phyloP scores from a whole-genome alignment of 2,329 filamentous ascomycete genomes.

The Pseudocercospora cruenta region DNA sequence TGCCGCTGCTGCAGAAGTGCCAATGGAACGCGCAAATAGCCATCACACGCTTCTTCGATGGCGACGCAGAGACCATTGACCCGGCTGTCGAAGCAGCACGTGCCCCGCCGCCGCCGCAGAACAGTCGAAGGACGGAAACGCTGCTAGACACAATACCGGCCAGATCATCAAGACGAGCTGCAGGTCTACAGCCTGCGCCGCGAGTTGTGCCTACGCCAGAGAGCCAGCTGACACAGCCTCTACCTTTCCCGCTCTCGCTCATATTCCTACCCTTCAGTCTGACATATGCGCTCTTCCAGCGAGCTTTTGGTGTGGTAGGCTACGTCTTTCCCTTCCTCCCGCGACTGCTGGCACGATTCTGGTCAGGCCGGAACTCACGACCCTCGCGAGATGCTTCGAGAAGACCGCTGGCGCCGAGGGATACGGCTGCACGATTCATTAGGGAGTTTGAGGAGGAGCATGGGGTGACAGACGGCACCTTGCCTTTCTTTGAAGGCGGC shows the following conservation, averaged over 20 bases:
- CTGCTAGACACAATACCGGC: constrained; percentile 59
- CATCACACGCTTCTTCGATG: constrained; percentile 96
- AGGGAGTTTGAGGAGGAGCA: constrained; percentile 96
- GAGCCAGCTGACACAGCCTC: constrained; percentile 66
- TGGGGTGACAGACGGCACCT: constrained; percentile 59
- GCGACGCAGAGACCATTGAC: constrained; percentile 85
- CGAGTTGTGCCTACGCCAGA: constrained; percentile 78
- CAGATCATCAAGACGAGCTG: constrained; percentile 34
- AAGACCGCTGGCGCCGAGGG: constrained; percentile 77
- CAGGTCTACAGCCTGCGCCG: constrained; percentile 70
- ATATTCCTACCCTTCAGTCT: constrained; percentile 81
- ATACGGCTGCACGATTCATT: constrained; percentile 85
- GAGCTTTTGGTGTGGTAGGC: constrained; percentile 71
- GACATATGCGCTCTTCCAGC: constrained; percentile 71
- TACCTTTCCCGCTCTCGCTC: constrained; percentile 75
- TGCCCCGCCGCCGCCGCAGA: constrained; percentile 64
- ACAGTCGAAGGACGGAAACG: constrained; percentile 71
- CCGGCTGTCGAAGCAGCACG: constrained; percentile 75
- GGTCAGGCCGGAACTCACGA: constrained; percentile 59
- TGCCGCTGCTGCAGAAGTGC: constrained; percentile 78
- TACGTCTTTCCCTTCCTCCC: constrained; percentile 83
- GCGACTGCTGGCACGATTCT: constrained; percentile 56
- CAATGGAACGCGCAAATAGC: constrained; percentile 98
- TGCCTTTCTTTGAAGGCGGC: constrained; percentile 84
- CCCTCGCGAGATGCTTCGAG: constrained; percentile 65